A percentile compares a stretch with the other conserved stretches of the same genome.
Evolutionary conservation across 2,329 filamentous ascomycete species (phyloP).

Genomic region (Pseudonectria buxi): DNA sequence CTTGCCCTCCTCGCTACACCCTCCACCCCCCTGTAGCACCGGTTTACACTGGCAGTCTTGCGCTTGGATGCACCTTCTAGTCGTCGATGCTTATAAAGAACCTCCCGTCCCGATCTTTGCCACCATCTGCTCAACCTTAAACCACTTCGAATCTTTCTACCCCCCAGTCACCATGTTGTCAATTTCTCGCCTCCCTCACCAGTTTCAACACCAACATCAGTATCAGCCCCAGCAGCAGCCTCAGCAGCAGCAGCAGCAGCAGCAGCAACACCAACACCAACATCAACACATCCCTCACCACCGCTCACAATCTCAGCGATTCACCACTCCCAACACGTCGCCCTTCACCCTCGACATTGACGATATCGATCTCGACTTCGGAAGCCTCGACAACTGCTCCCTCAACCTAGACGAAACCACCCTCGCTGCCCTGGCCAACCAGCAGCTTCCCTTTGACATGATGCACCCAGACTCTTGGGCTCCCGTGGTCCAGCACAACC

Average conservation of each 20-base stretch:
- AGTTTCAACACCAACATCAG: conserved; percentile 13
- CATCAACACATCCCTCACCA: conserved; percentile 12
- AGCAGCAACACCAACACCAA: conserved; percentile 11
- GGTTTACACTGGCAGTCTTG: too few relatives aligned
- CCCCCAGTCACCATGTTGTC: conserved; percentile 24
- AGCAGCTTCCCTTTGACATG: conserved; percentile 20
- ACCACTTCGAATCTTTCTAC: conserved; percentile 9
- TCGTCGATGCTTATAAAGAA: conserved; percentile 14
- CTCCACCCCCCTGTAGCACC: too few relatives aligned
- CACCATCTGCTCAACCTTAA: conserved; percentile 18
- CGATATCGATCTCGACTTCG: conserved; percentile 2
- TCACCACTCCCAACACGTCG: conserved; percentile 1
- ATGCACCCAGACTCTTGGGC: conserved; percentile 40
- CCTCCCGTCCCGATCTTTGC: conserved; percentile 19
- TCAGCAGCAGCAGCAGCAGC: conserved; percentile 11
- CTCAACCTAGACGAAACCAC: conserved; percentile 15
- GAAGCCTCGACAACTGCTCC: conserved; percentile 9
- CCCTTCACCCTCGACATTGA: too few relatives aligned
- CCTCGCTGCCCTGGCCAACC: conserved; percentile 18
- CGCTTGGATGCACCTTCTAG: background rate
- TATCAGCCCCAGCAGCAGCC: conserved; percentile 25
- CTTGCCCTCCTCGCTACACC: too few relatives aligned
- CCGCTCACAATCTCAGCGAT: conserved; percentile 2
- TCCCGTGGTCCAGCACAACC: conserved; percentile 29
- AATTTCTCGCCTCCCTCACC: conserved; percentile 20